Conservation (phyloP, 2,329 filamentous ascomycete species). For the Stenocarpella maydis region DNA sequence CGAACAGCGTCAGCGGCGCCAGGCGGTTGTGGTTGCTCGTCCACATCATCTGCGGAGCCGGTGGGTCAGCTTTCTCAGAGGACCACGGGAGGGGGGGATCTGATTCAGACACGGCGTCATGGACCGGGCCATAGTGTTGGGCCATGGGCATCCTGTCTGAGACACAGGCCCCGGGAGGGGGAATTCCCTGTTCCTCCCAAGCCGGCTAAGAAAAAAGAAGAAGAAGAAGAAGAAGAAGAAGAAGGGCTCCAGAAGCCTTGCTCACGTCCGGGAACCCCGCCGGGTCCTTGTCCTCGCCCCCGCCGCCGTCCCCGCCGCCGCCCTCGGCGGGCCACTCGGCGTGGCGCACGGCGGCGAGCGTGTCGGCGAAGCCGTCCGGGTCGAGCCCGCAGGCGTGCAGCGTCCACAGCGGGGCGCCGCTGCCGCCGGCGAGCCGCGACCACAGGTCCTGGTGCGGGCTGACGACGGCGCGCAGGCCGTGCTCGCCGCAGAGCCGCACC, state of each 20-base stretch:
- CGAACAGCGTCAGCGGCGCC: slow-evolving; percentile 37
- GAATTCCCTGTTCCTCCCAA: too few species aligned
- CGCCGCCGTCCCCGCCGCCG: slow-evolving; percentile 16
- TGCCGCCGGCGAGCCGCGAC: slow-evolving; percentile 39
- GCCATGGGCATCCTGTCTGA: too few species aligned
- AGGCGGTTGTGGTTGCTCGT: slow-evolving; percentile 41
- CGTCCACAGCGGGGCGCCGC: slow-evolving; percentile 40
- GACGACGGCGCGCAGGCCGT: slow-evolving; percentile 39
- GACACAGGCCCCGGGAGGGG: too few species aligned
- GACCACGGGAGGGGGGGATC: too few species aligned
- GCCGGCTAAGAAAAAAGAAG: too few species aligned
- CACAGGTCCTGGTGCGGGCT: slow-evolving; percentile 41
- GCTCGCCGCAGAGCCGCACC: slow-evolving; percentile 36
- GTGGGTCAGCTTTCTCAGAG: too few species aligned
- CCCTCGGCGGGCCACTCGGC: slow-evolving; percentile 39
- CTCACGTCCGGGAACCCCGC: slow-evolving; percentile 36
- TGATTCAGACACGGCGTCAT: too few species aligned
- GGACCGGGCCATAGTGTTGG: too few species aligned
- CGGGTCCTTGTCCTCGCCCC: slow-evolving; percentile 37
- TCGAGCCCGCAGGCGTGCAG: slow-evolving; percentile 40
- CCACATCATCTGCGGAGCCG: too few species aligned
- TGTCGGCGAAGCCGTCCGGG: slow-evolving; percentile 38
- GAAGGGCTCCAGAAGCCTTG: too few species aligned
- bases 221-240: too few species aligned
- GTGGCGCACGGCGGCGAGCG: slow-evolving; percentile 39